Base-by-base conservation (phyloP, 495 filamentous ascomycete genomes). In the Talaromyces proteolyticus region DNA sequence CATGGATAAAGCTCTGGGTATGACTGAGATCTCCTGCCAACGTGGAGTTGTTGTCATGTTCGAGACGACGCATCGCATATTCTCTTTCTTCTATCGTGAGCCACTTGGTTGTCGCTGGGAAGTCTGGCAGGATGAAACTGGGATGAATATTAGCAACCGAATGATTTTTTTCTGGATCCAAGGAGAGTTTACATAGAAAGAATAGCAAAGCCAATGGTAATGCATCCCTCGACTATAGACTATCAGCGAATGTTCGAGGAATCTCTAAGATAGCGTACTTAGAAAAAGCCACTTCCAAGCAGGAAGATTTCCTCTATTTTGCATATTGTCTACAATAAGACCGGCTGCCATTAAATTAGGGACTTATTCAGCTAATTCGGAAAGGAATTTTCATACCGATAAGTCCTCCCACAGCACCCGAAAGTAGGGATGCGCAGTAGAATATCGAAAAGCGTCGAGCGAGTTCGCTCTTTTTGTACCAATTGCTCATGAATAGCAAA, bases 71-170 rank as follows among this genome's bases (percentile, higher is more conserved):
- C 25, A 76, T 63, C 29, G 86, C 87, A 7, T 91, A 67, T 14
- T 79, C 68, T 29, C 77, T 75, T 59, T 91, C 85, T 57, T 86
- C 77, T 42, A 86, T 77, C 2, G 75, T 81, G 17, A 91, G 69
- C 86, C 88, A 89, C 8, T 53, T 60, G 1, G 87, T 91, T 24
- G 87, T 91, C 19, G 82, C 72, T 17, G 87, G 88, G 54, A 89
- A 89, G 62, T 93, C 84, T 12, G 88, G 88, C n/a, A 93, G 65
- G 21, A 89, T 64, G 53, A 83, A 85, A 37, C 29, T 34, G 29
- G 29, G 29, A 34, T 34, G 14, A 34, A 8, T 34, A 10, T 34
- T 34, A 34, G 29, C 14, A 34, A 34, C 14, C 14, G 29, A 34
- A 34, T 10, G 8, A 34, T 8, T 34, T 34, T n/a, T 34, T 34